These are phyloP conservation scores for Aegilops umbellulata DNA, from an alignment of 176 grass and related monocot species.

Conservation along the genomic window DNA sequence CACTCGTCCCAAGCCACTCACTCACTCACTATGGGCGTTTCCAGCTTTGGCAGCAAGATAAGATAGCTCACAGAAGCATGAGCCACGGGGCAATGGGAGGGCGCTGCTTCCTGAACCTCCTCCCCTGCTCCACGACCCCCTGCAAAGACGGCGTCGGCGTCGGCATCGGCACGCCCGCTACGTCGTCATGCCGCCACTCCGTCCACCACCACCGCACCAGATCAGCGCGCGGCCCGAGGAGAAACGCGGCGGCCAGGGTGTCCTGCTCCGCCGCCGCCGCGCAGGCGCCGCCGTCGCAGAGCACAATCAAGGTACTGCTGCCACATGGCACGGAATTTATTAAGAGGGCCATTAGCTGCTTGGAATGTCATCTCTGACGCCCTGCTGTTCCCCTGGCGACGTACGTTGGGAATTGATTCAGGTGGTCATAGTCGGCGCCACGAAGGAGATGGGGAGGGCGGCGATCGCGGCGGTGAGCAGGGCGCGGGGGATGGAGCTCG, in stretches of 20 bases:
- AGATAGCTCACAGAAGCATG: too few species aligned
- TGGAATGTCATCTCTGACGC: background rate
- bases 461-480: slow-evolving; percentile 60
- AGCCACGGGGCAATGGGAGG: too few species aligned
- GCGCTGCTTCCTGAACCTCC: background rate
- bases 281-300: slow-evolving; percentile 57
- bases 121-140: background rate
- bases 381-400: background rate
- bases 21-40: too few species aligned
- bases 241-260: slow-evolving; percentile 18
- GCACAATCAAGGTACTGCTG: slow-evolving; percentile 58
- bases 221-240: background rate
- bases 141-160: background rate
- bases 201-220: background rate
- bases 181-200: slow-evolving; percentile 25
- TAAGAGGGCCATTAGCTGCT: too few species aligned
- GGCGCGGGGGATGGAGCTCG: slow-evolving; percentile 81
- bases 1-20: too few species aligned
- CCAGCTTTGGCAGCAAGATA: too few species aligned
- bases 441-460: slow-evolving; percentile 65
- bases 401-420: background rate
- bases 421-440: slow-evolving; percentile 77
- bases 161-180: slow-evolving; percentile 25
- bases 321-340: too few species aligned
- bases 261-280: background rate